Percentiles rank a stretch among this genome's conserved stretches.
Conservation (phyloP, 257 asterid genomes). For the Cruciata laevipes region DNA sequence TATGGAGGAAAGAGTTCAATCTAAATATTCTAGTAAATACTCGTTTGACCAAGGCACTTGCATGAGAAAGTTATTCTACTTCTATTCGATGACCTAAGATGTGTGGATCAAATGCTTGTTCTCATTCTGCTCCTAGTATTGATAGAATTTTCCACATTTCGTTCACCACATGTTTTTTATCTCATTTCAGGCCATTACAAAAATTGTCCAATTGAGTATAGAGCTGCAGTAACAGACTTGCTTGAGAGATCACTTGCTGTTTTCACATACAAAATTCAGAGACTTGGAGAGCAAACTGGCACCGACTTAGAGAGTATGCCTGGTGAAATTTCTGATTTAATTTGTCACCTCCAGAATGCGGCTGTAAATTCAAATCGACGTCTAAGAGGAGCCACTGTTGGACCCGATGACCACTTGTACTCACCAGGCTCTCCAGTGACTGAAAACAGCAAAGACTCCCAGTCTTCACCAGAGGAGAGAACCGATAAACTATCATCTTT, state of each 20-base stretch:
- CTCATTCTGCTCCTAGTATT: neutral
- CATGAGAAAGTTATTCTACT: neutral
- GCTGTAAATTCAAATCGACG: conserved; percentile 75
- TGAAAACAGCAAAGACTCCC: conserved; percentile 36
- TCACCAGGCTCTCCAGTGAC: conserved; percentile 59
- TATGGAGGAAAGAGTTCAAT: neutral
- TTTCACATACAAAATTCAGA: conserved; percentile 51
- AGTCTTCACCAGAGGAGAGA: conserved; percentile 35
- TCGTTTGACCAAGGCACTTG: neutral
- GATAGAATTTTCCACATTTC: neutral
- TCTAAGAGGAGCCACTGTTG: conserved; percentile 70
- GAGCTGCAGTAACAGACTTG: conserved; percentile 44
- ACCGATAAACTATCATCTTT: conserved; percentile 41
- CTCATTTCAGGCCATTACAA: conserved; percentile 44
- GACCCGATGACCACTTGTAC: conserved; percentile 75
- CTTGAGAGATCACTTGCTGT: conserved; percentile 55
- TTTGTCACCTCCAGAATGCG: conserved; percentile 91
- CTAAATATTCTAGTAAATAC: neutral
- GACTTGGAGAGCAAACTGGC: conserved; percentile 46
- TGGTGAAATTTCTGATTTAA: conserved; percentile 50
- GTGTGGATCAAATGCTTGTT: neutral
- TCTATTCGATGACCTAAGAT: neutral
- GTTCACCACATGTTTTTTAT: neutral
- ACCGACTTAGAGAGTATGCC: conserved; percentile 32
- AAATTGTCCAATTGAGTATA: conserved; percentile 42